These are phyloP conservation scores for Beauveria varroae DNA, from an alignment of 2,329 filamentous ascomycete species.

Conservation along the genomic window DNA sequence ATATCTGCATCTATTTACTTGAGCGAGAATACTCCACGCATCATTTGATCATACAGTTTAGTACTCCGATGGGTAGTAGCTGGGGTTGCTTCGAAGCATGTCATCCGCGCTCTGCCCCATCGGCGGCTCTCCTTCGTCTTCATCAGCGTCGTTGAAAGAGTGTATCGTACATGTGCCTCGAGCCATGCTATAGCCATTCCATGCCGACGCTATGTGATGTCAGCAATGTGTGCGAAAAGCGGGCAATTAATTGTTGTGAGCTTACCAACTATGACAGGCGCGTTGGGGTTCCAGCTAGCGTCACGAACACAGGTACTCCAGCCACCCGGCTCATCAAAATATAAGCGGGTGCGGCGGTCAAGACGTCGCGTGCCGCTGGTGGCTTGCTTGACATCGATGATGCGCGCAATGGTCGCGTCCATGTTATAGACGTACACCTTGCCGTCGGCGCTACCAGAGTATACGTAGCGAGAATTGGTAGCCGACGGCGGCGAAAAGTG, in stretches of 20 bases:
- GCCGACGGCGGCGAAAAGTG: slow-evolving; percentile 86
- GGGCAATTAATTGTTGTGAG: slow-evolving; percentile 12
- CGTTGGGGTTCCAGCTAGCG: slow-evolving; percentile 83
- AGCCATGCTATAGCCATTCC: slow-evolving; percentile 70
- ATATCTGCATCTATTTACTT: not conserved
- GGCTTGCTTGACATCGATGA: slow-evolving; percentile 68
- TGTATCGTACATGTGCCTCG: slow-evolving; percentile 72
- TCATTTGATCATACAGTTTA: not conserved
- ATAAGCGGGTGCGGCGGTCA: slow-evolving; percentile 46
- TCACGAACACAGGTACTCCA: slow-evolving; percentile 81
- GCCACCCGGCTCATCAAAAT: slow-evolving; percentile 45
- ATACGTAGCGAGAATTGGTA: slow-evolving; percentile 87
- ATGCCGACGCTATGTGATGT: slow-evolving; percentile 58
- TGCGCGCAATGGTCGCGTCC: slow-evolving; percentile 73
- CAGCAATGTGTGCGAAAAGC: slow-evolving; percentile 4
- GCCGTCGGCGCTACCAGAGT: slow-evolving; percentile 83
- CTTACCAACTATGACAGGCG: slow-evolving; percentile 65
- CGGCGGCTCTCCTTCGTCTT: slow-evolving; percentile 56
- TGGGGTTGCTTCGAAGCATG: slow-evolving; percentile 38
- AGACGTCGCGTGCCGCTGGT: slow-evolving; percentile 56
- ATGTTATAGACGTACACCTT: slow-evolving; percentile 89
- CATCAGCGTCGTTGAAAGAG: slow-evolving; percentile 61
- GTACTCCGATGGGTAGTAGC: slow-evolving; percentile 16
- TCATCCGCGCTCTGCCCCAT: slow-evolving; percentile 53
- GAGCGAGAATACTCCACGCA: not conserved